Evolutionary conservation across 2,329 filamentous ascomycete species (phyloP), one percentile per base, ranked within the genome.

Genomic region (Sphaceloma murrayae): DNA sequence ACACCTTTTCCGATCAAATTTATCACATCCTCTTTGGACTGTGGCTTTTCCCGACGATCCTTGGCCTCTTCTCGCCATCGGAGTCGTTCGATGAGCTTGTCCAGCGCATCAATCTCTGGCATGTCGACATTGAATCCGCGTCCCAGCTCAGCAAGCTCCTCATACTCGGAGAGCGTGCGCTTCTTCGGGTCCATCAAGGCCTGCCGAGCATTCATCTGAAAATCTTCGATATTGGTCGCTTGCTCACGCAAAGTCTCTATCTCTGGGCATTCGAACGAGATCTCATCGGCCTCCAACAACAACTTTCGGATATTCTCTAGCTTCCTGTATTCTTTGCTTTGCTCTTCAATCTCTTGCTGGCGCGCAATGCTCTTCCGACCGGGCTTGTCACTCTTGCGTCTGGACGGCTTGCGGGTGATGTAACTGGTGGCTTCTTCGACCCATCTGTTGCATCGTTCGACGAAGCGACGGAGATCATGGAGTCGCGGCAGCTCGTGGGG

Each of bases 361-460:
- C 83, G 89, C 40, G 80, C 73, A 54, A 75, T 76, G 45, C 79
- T 75, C 56, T 77, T 81, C 52, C 86, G 83, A 78, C 83, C 91
- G 33, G 76, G 77, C 58, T 86, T 91, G 57, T 95, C 89, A 62
- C 83, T 94, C 66, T 96, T 96, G 49, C 89, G 85, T 51, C 91
- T 83, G 58, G 93, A 94, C 67, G 95, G 89, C 68, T 98, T 98
- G 54, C 91, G 84, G 48, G 91, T 88, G 57, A 88, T 94, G 68
- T 93, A 98, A 59, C 84, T 88, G 57, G 85, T 91, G 52, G 91
- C 91, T 66, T 96, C 89, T 57, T 96, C 91, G 51, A 95, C 86
- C 84, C 93, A 95, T 60, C 94, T 87, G 63, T 94, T 93, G 69
- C 91, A 96, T 57, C 85, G 82, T 55, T 94, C 87, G 61, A 98